phyloP scores from a whole-genome alignment of 148 eudicot species.

The Dysphania ambrosioides region DNA sequence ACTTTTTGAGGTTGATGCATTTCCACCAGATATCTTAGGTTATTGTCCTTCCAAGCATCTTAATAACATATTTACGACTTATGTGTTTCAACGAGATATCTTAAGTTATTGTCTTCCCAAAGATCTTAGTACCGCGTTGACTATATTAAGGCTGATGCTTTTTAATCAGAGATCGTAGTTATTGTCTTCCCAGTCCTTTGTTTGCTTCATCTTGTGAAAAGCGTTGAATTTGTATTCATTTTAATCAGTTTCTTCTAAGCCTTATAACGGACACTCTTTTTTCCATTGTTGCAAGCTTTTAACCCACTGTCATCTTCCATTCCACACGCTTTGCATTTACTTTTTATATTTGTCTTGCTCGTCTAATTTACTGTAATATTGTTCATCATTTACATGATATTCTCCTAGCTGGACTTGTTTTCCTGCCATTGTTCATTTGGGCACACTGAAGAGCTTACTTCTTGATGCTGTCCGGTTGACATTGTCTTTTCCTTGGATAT shows the following conservation, averaged over 20 bases:
- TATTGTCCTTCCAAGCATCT: background rate
- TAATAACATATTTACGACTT: background rate
- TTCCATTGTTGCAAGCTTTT: background rate
- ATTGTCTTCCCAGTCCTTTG: background rate
- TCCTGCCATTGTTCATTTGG: background rate
- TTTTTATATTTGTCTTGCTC: background rate
- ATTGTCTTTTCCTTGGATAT: background rate
- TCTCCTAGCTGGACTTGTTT: background rate
- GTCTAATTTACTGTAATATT: background rate
- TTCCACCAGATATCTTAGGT: background rate
- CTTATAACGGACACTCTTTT: background rate
- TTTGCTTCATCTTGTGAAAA: background rate
- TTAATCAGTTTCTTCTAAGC: background rate
- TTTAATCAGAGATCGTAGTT: too few relatives aligned
- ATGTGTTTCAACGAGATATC: background rate
- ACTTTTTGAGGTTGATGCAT: background rate
- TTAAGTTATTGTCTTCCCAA: background rate
- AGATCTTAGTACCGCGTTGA: too few relatives aligned
- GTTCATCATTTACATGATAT: background rate
- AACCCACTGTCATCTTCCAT: background rate
- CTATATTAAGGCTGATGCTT: too few relatives aligned
- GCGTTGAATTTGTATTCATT: background rate
- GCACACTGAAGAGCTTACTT: background rate
- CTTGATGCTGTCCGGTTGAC: background rate
- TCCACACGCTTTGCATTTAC: background rate